Evolutionary conservation across 2,329 filamentous ascomycete genomes (phyloP).

Genomic region (Colletotrichum chlorophyti): DNA sequence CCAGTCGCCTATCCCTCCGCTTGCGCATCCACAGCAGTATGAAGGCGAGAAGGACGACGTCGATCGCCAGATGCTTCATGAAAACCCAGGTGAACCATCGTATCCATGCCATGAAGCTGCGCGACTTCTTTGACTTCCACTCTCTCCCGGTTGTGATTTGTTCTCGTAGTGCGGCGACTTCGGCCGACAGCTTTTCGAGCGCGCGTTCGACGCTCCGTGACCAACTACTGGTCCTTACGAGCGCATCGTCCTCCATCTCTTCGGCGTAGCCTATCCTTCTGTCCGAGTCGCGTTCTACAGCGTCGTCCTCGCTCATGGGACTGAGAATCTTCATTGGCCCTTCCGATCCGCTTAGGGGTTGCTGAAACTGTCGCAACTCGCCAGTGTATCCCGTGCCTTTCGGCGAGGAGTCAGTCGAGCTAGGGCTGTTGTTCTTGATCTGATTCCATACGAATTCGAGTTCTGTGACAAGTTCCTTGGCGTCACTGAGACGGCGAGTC

Average conservation of each 20-base stretch:
- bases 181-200: slow-evolving; percentile 87
- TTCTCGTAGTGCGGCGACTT: slow-evolving; percentile 90
- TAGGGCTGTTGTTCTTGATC: slow-evolving; percentile 84
- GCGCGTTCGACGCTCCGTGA: slow-evolving; percentile 83
- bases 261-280: slow-evolving; percentile 50
- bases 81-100: slow-evolving; percentile 73
- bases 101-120: slow-evolving; percentile 72
- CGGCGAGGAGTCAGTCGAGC: slow-evolving; percentile 65
- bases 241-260: slow-evolving; percentile 51
- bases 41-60: slow-evolving; percentile 70
- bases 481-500: slow-evolving; percentile 61
- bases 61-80: slow-evolving; percentile 76
- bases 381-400: slow-evolving; percentile 46
- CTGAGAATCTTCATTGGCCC: slow-evolving; percentile 75
- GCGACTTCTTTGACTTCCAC: slow-evolving; percentile 70
- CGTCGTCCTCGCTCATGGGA: slow-evolving; percentile 86
- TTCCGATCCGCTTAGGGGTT: slow-evolving; percentile 56
- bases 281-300: slow-evolving; percentile 64
- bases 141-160: slow-evolving; percentile 82
- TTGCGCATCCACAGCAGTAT: slow-evolving; percentile 76
- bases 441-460: slow-evolving; percentile 99
- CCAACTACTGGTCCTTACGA: slow-evolving; percentile 67
- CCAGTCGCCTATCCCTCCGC: slow-evolving; percentile 73
- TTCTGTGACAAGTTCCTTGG: slow-evolving; percentile 86
- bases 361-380: slow-evolving; percentile 52